Percentiles rank a stretch among this genome's conserved stretches.
Evolutionary conservation across 805 yeast genomes (phyloP).

Genomic region (Kuraishia borneana): DNA sequence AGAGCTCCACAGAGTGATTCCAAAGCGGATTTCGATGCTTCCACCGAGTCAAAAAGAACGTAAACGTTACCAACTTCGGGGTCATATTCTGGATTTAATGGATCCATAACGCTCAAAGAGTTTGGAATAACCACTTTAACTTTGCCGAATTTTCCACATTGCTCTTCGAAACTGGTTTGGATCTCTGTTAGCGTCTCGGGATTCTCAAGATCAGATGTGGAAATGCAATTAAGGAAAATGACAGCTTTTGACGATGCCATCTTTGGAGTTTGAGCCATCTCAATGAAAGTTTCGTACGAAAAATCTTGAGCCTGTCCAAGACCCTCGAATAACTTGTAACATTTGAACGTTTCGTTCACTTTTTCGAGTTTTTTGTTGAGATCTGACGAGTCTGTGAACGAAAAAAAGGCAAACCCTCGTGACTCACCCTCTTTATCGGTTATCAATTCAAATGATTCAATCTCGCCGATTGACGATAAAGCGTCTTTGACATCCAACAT

Average conservation of each 20-base stretch:
- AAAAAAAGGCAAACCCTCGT: conserved; percentile 49
- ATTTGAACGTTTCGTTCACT: conserved; percentile 21
- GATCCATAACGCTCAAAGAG: too few relatives aligned
- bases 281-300: conserved; percentile 17
- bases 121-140: conserved; percentile 34
- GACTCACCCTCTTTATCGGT: conserved; percentile 38
- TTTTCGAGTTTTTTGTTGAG: conserved; percentile 16
- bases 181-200: conserved; percentile 36
- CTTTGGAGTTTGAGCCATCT: neutral
- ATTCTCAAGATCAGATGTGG: conserved; percentile 51
- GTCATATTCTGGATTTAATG: conserved; percentile 23
- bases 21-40: conserved; percentile 43
- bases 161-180: conserved; percentile 36
- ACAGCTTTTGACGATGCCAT: conserved; percentile 34
- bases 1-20: conserved; percentile 47
- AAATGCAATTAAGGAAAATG: conserved; percentile 54
- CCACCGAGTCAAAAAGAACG: conserved; percentile 46
- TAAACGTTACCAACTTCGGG: conserved; percentile 66
- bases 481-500: conserved; percentile 31
- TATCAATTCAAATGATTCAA: conserved; percentile 30
- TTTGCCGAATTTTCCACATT: conserved; percentile 38
- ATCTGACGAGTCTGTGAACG: conserved; percentile 16
- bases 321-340: conserved; percentile 28
- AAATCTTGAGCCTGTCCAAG: conserved; percentile 14
- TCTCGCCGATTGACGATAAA: conserved; percentile 26